Percentiles rank a stretch among this genome's conserved stretches.
Evolutionary conservation across 257 asterid species (phyloP).

Genomic region (Gentiana macrophylla): DNA sequence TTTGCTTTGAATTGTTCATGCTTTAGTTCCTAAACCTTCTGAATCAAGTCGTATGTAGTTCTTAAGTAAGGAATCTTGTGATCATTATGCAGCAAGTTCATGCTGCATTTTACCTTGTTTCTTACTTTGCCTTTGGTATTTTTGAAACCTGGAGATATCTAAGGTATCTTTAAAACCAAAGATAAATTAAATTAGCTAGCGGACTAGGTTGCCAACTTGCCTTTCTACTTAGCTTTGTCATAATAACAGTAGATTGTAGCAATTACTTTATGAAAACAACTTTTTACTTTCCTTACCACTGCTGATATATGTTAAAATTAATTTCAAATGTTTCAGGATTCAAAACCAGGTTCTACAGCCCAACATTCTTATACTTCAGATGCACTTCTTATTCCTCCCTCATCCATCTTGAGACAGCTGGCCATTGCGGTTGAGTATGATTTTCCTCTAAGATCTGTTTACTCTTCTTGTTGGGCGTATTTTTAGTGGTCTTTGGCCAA

Average conservation of each 20-base stretch:
- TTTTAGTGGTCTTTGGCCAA: not conserved
- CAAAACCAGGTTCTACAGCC: conserved; percentile 26
- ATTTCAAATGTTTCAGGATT: conserved; percentile 34
- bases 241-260: not conserved
- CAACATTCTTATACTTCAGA: conserved; percentile 41
- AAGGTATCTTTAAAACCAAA: too few relatives aligned
- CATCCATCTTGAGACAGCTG: conserved; percentile 66
- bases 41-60: too few relatives aligned
- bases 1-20: not conserved
- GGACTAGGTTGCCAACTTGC: not conserved
- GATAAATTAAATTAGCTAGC: not conserved
- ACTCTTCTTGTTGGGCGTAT: not conserved
- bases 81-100: too few relatives aligned
- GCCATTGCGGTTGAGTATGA: conserved; percentile 90
- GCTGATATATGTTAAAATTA: conserved; percentile 12
- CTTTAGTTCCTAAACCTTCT: not conserved
- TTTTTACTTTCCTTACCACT: not conserved
- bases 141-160: too few relatives aligned
- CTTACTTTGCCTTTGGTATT: too few relatives aligned
- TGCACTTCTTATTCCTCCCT: conserved; percentile 55
- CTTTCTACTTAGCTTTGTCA: not conserved
- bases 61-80: too few relatives aligned
- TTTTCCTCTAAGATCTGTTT: conserved; percentile 1
- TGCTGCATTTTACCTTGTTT: too few relatives aligned
- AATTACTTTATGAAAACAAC: not conserved